Evolutionary conservation across 2,329 filamentous ascomycete genomes (phyloP), one percentile per base, ranked within the genome.

Genomic region (Celoporthe dispersa): DNA sequence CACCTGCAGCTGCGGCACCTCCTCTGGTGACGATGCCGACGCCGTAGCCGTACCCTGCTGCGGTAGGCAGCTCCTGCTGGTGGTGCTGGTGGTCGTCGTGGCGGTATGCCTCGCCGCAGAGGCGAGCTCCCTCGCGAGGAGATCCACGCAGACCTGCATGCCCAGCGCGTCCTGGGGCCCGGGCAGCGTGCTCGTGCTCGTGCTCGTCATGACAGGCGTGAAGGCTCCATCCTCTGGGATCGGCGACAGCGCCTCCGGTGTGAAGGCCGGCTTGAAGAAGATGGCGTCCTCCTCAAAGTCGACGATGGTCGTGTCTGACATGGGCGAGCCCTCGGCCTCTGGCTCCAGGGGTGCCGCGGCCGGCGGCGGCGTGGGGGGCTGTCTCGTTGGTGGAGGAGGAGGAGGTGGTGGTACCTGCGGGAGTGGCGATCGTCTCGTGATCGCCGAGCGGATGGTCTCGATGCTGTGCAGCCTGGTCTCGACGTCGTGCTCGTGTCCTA

Each of bases 81-180:
- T 28, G 25, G 33, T 75, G 69, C 66, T 37, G 19, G 77, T 76
- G 67, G 48, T 60, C 78, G 37, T 11, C 11, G 37, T 7, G n/a
- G n/a, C 11, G 9, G 37, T 64, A 37, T 68, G 59, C 63, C 76
- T 67, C 53, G 85, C 73, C 0, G 82, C 82, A 0, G 82, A 81
- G 0, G 84, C 81, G 11, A 88, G 78, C 71, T 88, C 85, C 28
- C 80, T 80, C 4, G 81, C 83, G 53, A 88, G 79, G 2, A 88
- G 79, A 66, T 86, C 82, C 12, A 87, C 76, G 64, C 84, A 84
- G 57, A 87, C 84, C 69, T 86, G 84, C 31, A 88, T 76, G 64
- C 84, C 81, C 5, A 85, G 76, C 44, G 80, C 82, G 53, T 81
- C 79, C 1, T 48, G 22, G 9, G 75, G 73, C 31, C 74, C 71